A percentile compares a stretch with the other conserved stretches of the same genome.
phyloP scores from a whole-genome alignment of 2,329 filamentous ascomycete genomes.

The Dactylellina drechsleri region DNA sequence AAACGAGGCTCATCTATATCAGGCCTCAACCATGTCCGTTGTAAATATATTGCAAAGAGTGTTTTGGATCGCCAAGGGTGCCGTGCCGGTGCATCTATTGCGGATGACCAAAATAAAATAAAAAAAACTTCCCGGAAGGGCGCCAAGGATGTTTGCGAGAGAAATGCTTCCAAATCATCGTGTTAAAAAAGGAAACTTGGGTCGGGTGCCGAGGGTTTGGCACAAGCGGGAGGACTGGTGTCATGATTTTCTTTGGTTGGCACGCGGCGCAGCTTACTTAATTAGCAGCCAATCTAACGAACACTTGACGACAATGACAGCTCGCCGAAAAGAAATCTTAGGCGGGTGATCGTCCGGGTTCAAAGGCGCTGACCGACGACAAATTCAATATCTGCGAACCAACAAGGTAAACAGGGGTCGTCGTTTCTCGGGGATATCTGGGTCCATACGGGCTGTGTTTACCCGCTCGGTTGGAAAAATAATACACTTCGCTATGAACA shows the following conservation, averaged over 20 bases:
- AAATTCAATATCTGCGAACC: neutral
- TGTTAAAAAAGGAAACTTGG: constrained; percentile 51
- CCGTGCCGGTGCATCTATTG: neutral
- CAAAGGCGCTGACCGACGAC: no score
- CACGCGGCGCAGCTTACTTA: neutral
- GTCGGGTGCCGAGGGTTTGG: constrained; percentile 17
- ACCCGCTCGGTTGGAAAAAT: constrained; percentile 36
- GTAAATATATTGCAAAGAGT: neutral
- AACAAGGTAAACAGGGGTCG: neutral
- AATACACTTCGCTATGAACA: constrained; percentile 3
- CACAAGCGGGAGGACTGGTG: constrained; percentile 12
- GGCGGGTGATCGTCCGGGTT: no score
- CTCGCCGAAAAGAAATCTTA: no score
- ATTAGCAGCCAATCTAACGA: no score
- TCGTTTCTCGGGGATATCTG: neutral
- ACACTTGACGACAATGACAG: no score
- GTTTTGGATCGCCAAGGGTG: neutral
- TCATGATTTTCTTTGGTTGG: constrained; percentile 9
- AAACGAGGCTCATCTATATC: neutral
- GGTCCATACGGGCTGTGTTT: constrained; percentile 32
- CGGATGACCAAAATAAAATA: constrained; percentile 1
- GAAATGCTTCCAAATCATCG: constrained; percentile 54
- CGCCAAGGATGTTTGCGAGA: constrained; percentile 20
- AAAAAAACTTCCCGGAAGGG: constrained; percentile 15
- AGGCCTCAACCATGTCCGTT: constrained; percentile 14